These are phyloP conservation scores for Trichopus zeylanicus DNA, from an alignment of 116 monocot species.

Conservation along the genomic window DNA sequence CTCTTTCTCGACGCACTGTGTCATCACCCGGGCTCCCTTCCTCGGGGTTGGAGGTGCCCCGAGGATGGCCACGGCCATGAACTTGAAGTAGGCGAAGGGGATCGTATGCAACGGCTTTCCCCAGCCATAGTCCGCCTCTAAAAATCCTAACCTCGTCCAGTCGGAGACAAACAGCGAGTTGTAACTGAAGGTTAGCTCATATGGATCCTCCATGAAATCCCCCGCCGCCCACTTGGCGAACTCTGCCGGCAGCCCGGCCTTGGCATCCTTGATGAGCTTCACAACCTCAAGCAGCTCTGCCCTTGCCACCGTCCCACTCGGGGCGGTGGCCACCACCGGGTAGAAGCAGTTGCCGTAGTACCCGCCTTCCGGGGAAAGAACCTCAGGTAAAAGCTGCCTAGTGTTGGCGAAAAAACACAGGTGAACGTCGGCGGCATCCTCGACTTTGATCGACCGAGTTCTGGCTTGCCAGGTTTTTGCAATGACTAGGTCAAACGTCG, in stretches of 20 bases:
- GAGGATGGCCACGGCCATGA: conserved; percentile 41
- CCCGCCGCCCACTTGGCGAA: conserved; percentile 35
- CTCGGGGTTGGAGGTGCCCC: conserved; percentile 26
- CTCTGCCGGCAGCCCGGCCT: conserved; percentile 11
- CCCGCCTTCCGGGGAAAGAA: conserved; percentile 3
- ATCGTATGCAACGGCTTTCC: conserved; percentile 27
- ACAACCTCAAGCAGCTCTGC: conserved; percentile 18
- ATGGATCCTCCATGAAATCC: conserved; percentile 28
- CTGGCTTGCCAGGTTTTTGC: conserved; percentile 16
- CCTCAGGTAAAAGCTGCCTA: conserved; percentile 18
- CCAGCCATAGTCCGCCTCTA: conserved; percentile 47
- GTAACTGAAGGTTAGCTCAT: conserved; percentile 23
- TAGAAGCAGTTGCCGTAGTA: conserved; percentile 54
- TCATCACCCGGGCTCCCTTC: conserved; percentile 30
- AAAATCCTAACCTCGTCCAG: conserved; percentile 40
- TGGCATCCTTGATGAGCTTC: conserved; percentile 25
- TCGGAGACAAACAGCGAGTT: conserved; percentile 40
- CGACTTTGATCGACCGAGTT: conserved; percentile 14
- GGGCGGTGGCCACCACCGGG: conserved; percentile 22
- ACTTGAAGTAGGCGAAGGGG: conserved; percentile 22
- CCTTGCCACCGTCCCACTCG: conserved; percentile 2
- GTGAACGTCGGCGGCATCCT: conserved; percentile 9
- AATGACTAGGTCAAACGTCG: conserved; percentile 10
- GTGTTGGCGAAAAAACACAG: conserved; percentile 47
- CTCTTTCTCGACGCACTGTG: conserved; percentile 36